Evolutionary conservation across 768 basidiomycete genomes (phyloP).

Genomic region (Agrocybe pediades): DNA sequence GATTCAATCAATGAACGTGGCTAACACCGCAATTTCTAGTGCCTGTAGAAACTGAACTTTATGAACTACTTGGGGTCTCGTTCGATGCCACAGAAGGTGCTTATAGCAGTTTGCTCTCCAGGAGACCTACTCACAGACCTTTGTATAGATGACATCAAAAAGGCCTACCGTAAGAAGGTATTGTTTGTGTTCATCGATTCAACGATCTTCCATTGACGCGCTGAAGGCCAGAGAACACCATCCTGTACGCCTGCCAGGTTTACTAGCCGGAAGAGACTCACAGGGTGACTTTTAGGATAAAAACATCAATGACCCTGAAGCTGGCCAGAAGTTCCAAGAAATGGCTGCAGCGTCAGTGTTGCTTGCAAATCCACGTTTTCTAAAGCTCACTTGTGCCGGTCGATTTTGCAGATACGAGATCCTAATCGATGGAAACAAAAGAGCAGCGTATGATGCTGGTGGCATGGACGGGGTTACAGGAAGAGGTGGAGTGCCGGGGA

Average conservation of each 20-base stretch:
- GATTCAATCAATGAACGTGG: too few relatives aligned
- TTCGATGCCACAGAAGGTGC: slow-evolving; percentile 73
- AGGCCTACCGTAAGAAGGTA: slow-evolving; percentile 93
- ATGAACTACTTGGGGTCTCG: slow-evolving; percentile 81
- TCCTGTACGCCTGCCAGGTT: slow-evolving; percentile 51
- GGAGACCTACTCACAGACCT: slow-evolving; percentile 15
- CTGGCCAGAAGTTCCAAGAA: slow-evolving; percentile 84
- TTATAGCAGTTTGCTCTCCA: slow-evolving; percentile 6
- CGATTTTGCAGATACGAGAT: slow-evolving; percentile 70
- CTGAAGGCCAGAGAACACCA: slow-evolving; percentile 83
- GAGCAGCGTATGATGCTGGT: slow-evolving; percentile 71
- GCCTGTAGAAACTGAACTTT: slow-evolving; percentile 78
- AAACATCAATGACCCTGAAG: slow-evolving; percentile 89
- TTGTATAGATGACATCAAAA: slow-evolving; percentile 79
- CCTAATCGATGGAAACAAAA: slow-evolving; percentile 65
- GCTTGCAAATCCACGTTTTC: neutral
- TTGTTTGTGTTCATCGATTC: slow-evolving; percentile 16
- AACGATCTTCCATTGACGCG: slow-evolving; percentile 10
- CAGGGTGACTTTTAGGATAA: slow-evolving; percentile 35
- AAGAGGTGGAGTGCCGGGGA: slow-evolving; percentile 45
- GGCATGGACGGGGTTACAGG: slow-evolving; percentile 72
- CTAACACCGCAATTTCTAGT: slow-evolving; percentile 37
- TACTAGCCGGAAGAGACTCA: neutral
- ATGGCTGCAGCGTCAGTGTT: slow-evolving; percentile 80
- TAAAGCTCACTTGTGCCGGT: slow-evolving; percentile 7